Evolutionary conservation across 2,329 filamentous ascomycete species (phyloP).

Genomic region (Colletotrichum tamarilloi): DNA sequence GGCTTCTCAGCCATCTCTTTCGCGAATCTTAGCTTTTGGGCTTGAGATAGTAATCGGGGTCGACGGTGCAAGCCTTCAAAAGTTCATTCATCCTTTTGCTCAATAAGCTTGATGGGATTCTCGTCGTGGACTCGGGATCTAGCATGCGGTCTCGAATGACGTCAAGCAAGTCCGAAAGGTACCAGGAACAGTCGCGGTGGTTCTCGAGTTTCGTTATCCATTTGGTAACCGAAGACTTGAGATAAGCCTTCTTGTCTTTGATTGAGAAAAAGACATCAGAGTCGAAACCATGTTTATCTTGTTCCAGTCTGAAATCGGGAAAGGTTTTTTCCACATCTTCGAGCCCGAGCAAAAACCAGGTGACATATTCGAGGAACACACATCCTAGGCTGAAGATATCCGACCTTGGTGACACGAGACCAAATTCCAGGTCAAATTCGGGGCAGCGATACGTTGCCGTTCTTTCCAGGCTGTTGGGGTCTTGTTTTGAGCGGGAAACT

Average conservation of each 20-base stretch:
- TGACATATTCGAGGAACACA: conserved; percentile 49
- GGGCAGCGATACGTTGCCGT: conserved; percentile 52
- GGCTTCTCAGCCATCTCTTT: neutral
- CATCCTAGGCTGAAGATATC: conserved; percentile 52
- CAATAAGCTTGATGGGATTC: neutral
- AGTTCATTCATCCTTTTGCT: conserved; percentile 5
- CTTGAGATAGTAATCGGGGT: neutral
- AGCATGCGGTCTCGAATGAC: conserved; percentile 2
- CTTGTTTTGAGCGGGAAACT: conserved; percentile 9
- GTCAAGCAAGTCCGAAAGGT: neutral
- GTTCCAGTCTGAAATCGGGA: neutral
- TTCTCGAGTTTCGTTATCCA: conserved; percentile 8
- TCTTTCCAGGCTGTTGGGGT: conserved; percentile 15
- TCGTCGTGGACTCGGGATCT: neutral
- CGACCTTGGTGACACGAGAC: conserved; percentile 36
- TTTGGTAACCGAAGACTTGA: conserved; percentile 1
- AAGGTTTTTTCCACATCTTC: conserved; percentile 35
- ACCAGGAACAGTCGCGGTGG: conserved; percentile 11
- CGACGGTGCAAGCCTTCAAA: neutral
- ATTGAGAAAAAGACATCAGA: conserved; percentile 22
- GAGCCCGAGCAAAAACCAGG: conserved; percentile 45
- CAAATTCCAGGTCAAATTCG: conserved; percentile 43
- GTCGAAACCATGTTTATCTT: conserved; percentile 12
- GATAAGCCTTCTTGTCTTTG: neutral
- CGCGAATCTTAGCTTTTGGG: neutral